Evolutionary conservation across 306 rosid species (phyloP).

Genomic region (Quercus suber): DNA sequence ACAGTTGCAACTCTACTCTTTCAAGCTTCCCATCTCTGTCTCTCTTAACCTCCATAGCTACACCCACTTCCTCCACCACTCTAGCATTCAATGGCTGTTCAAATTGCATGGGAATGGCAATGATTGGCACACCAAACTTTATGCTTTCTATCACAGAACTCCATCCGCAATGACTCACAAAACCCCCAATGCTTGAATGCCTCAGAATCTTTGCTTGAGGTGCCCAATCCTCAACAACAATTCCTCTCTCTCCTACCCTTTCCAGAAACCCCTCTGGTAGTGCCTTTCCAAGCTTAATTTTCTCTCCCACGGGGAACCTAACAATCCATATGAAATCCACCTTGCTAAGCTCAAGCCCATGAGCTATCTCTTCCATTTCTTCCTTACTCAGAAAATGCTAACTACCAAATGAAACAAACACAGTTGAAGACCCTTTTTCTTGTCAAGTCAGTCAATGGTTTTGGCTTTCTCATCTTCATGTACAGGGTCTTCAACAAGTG

Average conservation of each 20-base stretch:
- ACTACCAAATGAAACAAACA: constrained; percentile 29
- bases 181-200: constrained; percentile 24
- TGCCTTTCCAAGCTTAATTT: background rate
- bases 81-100: constrained; percentile 27
- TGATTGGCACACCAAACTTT: constrained; percentile 18
- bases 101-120: constrained; percentile 21
- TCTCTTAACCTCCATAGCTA: constrained; percentile 22
- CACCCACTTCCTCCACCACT: constrained; percentile 11
- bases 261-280: constrained; percentile 18
- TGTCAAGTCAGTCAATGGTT: constrained; percentile 13
- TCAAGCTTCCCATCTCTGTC: background rate
- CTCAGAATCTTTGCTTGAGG: constrained; percentile 24
- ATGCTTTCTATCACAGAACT: constrained; percentile 6
- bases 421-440: background rate
- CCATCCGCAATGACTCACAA: background rate
- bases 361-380: constrained; percentile 20
- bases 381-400: constrained; percentile 20
- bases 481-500: constrained; percentile 13
- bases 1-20: constrained; percentile 3
- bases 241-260: constrained; percentile 9
- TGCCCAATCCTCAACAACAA: constrained; percentile 20
- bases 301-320: constrained; percentile 9
- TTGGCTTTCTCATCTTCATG: background rate
- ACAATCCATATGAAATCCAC: constrained; percentile 27
- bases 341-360: constrained; percentile 18